Percentiles rank a stretch among this genome's conserved stretches.
Evolutionary conservation across 2,329 filamentous ascomycete genomes (phyloP).

Genomic region (Orbilia brochopaga): DNA sequence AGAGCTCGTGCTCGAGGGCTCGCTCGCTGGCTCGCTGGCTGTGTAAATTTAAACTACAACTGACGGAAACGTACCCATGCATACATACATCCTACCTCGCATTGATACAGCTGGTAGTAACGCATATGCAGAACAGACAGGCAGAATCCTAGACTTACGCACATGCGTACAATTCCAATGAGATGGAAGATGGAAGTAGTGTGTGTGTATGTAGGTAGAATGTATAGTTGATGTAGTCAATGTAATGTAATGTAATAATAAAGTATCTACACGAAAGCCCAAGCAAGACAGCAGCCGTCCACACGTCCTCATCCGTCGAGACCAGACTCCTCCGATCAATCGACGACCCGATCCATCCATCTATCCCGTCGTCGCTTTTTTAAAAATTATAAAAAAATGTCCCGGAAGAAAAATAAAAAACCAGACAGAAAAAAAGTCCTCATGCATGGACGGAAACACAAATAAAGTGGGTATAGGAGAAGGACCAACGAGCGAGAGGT

Average conservation of each 20-base stretch:
- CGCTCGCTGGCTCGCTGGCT: too few species aligned
- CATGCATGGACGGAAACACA: not conserved
- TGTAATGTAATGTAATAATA: not conserved
- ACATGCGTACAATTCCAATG: not conserved
- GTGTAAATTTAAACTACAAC: too few species aligned
- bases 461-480: constrained; percentile 7
- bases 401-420: constrained; percentile 7
- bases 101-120: too few species aligned
- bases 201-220: not conserved
- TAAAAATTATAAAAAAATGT: constrained; percentile 19
- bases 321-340: not conserved
- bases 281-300: not conserved
- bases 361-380: constrained; percentile 19
- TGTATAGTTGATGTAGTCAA: not conserved
- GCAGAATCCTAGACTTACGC: too few species aligned
- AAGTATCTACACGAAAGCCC: constrained; percentile 7
- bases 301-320: too few species aligned
- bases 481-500: constrained; percentile 6
- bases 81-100: too few species aligned
- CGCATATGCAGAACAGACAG: too few species aligned
- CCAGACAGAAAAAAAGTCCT: not conserved
- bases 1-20: too few species aligned
- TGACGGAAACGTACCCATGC: too few species aligned
- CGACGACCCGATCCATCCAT: constrained; percentile 1
- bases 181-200: not conserved